These are phyloP conservation scores for Vaccinium darrowii DNA, from an alignment of 148 eudicot species.

Conservation along the genomic window DNA sequence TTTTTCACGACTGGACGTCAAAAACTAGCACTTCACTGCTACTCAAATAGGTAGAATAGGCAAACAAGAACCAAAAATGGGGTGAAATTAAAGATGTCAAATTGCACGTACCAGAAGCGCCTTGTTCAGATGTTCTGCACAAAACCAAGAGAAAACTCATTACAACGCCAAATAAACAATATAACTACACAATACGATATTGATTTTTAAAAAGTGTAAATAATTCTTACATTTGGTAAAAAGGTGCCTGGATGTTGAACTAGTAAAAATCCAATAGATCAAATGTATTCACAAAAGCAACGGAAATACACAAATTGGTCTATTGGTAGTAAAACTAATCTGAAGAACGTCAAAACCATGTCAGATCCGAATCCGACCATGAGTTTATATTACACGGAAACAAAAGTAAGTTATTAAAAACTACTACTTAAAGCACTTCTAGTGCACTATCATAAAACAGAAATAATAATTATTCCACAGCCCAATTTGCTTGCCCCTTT, in stretches of 20 bases:
- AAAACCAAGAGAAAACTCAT: slow-evolving; percentile 23
- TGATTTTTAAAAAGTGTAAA: neutral
- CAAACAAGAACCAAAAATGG: slow-evolving; percentile 5
- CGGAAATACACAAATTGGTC: neutral
- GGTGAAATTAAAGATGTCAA: slow-evolving; percentile 5
- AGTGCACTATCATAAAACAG: no score
- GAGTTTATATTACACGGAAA: neutral
- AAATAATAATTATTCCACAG: no score
- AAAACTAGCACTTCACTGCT: neutral
- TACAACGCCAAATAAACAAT: slow-evolving; percentile 8
- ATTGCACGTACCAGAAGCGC: slow-evolving; percentile 64
- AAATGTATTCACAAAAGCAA: slow-evolving; percentile 4
- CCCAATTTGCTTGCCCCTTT: no score
- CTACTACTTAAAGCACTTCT: neutral
- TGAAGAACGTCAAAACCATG: neutral
- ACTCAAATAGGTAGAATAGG: slow-evolving; percentile 5
- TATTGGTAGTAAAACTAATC: neutral
- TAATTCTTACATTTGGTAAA: neutral
- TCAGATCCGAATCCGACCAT: neutral
- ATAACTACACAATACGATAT: neutral
- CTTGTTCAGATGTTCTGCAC: slow-evolving; percentile 87
- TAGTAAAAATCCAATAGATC: neutral
- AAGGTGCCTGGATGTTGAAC: slow-evolving; percentile 6
- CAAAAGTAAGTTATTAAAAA: neutral
- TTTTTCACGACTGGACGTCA: neutral